Evolutionary conservation across 805 yeast species (phyloP).

Genomic region (Tetrapisispora namnaoensis): DNA sequence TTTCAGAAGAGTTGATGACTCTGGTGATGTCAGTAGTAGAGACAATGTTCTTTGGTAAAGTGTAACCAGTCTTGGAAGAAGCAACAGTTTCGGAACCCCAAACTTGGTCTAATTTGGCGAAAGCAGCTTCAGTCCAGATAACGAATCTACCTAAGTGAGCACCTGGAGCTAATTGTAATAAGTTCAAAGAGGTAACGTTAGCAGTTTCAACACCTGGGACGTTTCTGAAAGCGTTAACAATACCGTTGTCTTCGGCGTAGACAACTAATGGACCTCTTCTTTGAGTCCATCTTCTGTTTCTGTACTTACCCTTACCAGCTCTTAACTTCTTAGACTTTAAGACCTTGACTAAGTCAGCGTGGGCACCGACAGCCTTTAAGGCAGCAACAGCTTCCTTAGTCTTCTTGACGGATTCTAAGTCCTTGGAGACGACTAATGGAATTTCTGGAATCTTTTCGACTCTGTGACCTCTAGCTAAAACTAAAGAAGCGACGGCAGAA

Average conservation of each 20-base stretch:
- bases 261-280: constrained; percentile 99
- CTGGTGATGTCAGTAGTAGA: constrained; percentile 94
- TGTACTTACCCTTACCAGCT: constrained; percentile 99
- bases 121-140: constrained; percentile 99
- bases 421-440: constrained; percentile 93
- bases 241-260: constrained; percentile 95
- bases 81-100: constrained; percentile 89
- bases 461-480: constrained; percentile 99
- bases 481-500: constrained; percentile 95
- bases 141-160: constrained; percentile 99
- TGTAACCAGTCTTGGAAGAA: constrained; percentile 78
- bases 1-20: constrained; percentile 97
- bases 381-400: constrained; percentile 98
- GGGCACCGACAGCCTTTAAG: constrained; percentile 97
- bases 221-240: constrained; percentile 98
- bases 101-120: constrained; percentile 90
- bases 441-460: constrained; percentile 97
- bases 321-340: constrained; percentile 97
- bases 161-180: constrained; percentile 99
- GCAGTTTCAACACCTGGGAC: constrained; percentile 99
- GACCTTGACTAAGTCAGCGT: constrained; percentile 95
- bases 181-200: constrained; percentile 82
- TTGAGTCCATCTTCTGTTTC: constrained; percentile 99
- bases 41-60: constrained; percentile 89
- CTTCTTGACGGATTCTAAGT: constrained; percentile 85